phyloP scores from a whole-genome alignment of 169 alveolate genomes.

The Toxoplasma gondii region DNA sequence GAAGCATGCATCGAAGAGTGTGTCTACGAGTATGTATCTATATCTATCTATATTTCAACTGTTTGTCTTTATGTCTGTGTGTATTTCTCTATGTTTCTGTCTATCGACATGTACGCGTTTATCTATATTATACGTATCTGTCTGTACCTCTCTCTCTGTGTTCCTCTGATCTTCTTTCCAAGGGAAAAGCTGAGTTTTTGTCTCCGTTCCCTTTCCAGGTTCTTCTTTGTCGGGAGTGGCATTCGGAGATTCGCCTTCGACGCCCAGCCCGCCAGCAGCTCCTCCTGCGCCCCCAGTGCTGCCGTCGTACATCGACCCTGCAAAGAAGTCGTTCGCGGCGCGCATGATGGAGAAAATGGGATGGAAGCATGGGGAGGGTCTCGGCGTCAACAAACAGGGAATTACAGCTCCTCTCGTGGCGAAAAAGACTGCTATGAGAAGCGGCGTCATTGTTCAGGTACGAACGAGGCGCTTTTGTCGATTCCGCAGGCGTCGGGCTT shows the following conservation, averaged over 20 bases:
- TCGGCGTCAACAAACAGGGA: conserved; percentile 88
- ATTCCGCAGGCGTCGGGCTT: conserved; percentile 25
- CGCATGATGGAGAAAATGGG: conserved; percentile 91
- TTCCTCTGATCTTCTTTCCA: too few relatives aligned
- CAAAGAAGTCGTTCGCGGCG: conserved; percentile 82
- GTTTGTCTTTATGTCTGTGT: too few relatives aligned
- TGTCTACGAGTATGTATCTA: background rate
- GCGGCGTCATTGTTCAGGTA: conserved; percentile 86
- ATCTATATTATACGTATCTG: too few relatives aligned
- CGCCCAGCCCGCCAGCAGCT: conserved; percentile 26
- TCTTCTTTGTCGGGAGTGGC: conserved; percentile 30
- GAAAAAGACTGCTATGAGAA: conserved; percentile 80
- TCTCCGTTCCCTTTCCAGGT: background rate
- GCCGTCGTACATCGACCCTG: conserved; percentile 67
- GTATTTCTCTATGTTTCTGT: too few relatives aligned
- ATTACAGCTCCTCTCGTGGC: conserved; percentile 86
- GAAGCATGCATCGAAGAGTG: background rate
- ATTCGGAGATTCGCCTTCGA: conserved; percentile 8
- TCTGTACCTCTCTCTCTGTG: background rate
- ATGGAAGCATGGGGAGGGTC: conserved; percentile 90
- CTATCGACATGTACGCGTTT: too few relatives aligned
- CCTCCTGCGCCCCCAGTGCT: conserved; percentile 70
- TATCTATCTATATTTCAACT: background rate
- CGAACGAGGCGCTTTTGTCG: background rate
- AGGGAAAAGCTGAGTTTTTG: too few relatives aligned